A percentile compares a stretch with the other conserved stretches of the same genome.
These are phyloP conservation scores for Flaveria floridana DNA, from an alignment of 140 eudicot species.

Conservation along the genomic window DNA sequence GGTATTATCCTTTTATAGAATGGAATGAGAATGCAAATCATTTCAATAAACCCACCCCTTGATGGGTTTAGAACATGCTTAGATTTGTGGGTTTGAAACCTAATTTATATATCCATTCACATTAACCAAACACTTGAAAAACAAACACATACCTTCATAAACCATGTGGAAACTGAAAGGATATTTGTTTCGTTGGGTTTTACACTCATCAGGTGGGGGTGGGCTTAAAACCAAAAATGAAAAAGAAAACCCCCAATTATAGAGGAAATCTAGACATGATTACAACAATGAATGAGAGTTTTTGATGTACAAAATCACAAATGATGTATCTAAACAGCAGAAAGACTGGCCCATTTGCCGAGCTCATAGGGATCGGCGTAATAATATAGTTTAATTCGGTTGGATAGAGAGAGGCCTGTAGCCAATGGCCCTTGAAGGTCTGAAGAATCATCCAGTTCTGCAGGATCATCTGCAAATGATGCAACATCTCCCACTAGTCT, in stretches of 20 bases:
- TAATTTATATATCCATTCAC: too few species aligned
- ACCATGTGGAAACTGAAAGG: neutral
- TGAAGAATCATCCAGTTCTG: conserved; percentile 68
- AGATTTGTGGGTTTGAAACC: too few species aligned
- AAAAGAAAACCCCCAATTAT: conserved; percentile 1
- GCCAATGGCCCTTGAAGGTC: conserved; percentile 52
- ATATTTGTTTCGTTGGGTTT: neutral
- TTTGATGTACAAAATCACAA: conserved; percentile 16
- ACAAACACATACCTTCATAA: too few species aligned
- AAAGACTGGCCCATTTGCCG: conserved; percentile 94
- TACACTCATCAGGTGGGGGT: neutral
- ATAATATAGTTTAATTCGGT: conserved; percentile 66
- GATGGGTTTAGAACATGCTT: too few species aligned
- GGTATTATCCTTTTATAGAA: too few species aligned
- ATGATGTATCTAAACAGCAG: conserved; percentile 52
- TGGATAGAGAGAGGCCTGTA: conserved; percentile 67
- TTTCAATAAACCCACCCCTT: too few species aligned
- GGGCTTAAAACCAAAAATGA: neutral
- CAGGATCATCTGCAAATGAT: conserved; percentile 75
- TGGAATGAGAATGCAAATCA: too few species aligned
- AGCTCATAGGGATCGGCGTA: conserved; percentile 88
- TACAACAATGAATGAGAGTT: conserved; percentile 30
- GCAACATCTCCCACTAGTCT: conserved; percentile 76
- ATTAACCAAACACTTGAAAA: neutral
- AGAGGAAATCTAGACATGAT: conserved; percentile 8